A percentile compares a stretch with the other conserved stretches of the same genome.
These are phyloP conservation scores for Kwoniella bestiolae DNA, from an alignment of 768 basidiomycete species.

Conservation along the genomic window DNA sequence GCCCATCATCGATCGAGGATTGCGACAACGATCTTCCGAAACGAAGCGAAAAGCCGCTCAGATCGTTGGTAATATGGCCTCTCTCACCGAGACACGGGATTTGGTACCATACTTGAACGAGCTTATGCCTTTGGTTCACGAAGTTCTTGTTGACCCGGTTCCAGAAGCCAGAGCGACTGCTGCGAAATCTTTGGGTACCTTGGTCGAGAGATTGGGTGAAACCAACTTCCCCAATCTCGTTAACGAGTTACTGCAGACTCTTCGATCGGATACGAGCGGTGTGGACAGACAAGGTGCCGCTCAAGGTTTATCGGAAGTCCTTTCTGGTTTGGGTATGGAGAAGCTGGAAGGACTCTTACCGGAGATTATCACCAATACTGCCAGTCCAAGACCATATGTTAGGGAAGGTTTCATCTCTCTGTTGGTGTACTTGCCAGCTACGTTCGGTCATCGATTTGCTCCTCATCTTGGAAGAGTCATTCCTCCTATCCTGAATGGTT, in stretches of 20 bases:
- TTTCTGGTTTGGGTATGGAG: constrained; percentile 97
- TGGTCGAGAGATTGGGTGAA: constrained; percentile 96
- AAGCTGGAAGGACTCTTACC: constrained; percentile 88
- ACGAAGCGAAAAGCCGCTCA: constrained; percentile 94
- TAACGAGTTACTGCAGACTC: constrained; percentile 78
- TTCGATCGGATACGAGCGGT: constrained; percentile 90
- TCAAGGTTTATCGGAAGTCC: constrained; percentile 92
- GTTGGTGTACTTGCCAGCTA: constrained; percentile 90
- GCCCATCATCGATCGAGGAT: constrained; percentile 90
- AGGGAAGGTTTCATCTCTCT: constrained; percentile 99
- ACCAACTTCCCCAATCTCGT: constrained; percentile 93
- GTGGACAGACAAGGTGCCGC: constrained; percentile 98
- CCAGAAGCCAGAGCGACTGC: constrained; percentile 97
- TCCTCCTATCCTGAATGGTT: constrained; percentile 83
- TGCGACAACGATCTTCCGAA: constrained; percentile 88
- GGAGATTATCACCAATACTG: constrained; percentile 88
- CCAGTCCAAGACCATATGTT: constrained; percentile 85
- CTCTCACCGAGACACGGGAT: constrained; percentile 63
- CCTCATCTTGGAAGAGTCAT: constrained; percentile 95
- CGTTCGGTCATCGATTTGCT: constrained; percentile 94
- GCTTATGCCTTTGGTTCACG: constrained; percentile 85
- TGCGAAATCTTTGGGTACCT: constrained; percentile 90
- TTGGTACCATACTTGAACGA: constrained; percentile 91
- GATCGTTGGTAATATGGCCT: constrained; percentile 89
- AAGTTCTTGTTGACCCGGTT: constrained; percentile 93